Conservation (phyloP, 2,329 filamentous ascomycete genomes). For the Aspergillus flavus region DNA sequence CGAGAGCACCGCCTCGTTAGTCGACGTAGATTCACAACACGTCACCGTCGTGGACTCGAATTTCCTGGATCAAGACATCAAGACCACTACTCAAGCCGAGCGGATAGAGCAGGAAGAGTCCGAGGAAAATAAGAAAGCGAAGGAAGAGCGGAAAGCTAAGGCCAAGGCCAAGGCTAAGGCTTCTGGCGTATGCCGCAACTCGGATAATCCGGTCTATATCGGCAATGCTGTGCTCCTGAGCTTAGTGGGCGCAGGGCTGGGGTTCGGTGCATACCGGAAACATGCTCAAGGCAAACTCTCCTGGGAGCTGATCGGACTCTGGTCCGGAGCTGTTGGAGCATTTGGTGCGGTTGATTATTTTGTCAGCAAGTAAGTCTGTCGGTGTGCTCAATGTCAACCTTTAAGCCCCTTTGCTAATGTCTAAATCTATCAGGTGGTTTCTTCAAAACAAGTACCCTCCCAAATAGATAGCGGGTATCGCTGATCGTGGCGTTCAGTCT, state of each 20-base stretch:
- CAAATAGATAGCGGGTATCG: conserved; percentile 37
- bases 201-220: conserved; percentile 50
- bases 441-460: conserved; percentile 55
- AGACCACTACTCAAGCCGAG: conserved; percentile 51
- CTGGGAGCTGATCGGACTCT: conserved; percentile 48
- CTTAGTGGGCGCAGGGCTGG: conserved; percentile 45
- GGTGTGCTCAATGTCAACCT: not conserved
- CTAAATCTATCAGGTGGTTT: conserved; percentile 44
- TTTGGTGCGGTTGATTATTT: conserved; percentile 51
- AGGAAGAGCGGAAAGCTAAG: conserved; percentile 32
- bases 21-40: conserved; percentile 53
- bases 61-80: conserved; percentile 45
- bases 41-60: conserved; percentile 46
- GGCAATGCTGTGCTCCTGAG: conserved; percentile 48
- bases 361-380: conserved; percentile 49
- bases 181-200: conserved; percentile 37
- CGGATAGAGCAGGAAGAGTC: conserved; percentile 45
- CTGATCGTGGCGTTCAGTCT: not conserved
- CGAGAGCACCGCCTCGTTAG: conserved; percentile 46
- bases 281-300: conserved; percentile 49
- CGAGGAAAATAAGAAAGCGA: conserved; percentile 31
- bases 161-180: conserved; percentile 37
- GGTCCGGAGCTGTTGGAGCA: conserved; percentile 47
- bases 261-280: conserved; percentile 52
- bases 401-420: conserved; percentile 12